A percentile compares a stretch with the other conserved stretches of the same genome.
Conservation (phyloP, 495 filamentous ascomycete genomes). For the Talaromyces stipitatus region DNA sequence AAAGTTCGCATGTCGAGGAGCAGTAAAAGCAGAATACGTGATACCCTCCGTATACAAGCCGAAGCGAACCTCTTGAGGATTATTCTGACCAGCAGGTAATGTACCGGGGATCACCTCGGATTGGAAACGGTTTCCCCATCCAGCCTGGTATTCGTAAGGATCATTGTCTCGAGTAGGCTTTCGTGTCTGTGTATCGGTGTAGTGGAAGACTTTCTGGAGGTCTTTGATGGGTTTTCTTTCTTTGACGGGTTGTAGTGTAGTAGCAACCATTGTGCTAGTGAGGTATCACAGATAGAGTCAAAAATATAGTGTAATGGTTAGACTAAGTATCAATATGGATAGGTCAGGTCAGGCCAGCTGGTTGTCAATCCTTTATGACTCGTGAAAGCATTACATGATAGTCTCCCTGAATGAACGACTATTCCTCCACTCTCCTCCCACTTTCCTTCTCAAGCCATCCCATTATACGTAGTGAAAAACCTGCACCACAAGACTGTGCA, state of each 20-base stretch:
- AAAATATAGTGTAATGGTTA: neutral
- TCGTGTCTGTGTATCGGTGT: slow-evolving; percentile 31
- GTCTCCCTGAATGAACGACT: neutral
- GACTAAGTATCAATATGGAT: neutral
- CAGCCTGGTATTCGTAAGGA: slow-evolving; percentile 32
- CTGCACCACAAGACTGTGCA: neutral
- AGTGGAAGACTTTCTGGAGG: slow-evolving; percentile 35
- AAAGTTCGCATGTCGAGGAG: slow-evolving; percentile 30
- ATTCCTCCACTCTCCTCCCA: neutral
- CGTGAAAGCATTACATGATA: neutral
- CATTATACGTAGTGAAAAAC: neutral
- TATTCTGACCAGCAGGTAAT: slow-evolving; percentile 33
- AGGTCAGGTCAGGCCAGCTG: too few species aligned
- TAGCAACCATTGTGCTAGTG: neutral
- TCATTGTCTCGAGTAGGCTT: slow-evolving; percentile 37
- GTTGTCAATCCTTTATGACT: neutral
- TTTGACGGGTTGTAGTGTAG: slow-evolving; percentile 15
- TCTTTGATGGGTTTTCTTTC: slow-evolving; percentile 24
- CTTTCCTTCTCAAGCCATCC: neutral
- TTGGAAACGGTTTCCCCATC: slow-evolving; percentile 32
- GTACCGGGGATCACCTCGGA: slow-evolving; percentile 37
- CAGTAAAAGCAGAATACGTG: slow-evolving; percentile 45
- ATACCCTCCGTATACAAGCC: slow-evolving; percentile 54
- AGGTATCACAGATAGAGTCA: neutral
- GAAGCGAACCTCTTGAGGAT: slow-evolving; percentile 29